Evolutionary conservation across 1,139 yeast genomes (phyloP).

Genomic region (Kurtzmaniella quercitrusa): DNA sequence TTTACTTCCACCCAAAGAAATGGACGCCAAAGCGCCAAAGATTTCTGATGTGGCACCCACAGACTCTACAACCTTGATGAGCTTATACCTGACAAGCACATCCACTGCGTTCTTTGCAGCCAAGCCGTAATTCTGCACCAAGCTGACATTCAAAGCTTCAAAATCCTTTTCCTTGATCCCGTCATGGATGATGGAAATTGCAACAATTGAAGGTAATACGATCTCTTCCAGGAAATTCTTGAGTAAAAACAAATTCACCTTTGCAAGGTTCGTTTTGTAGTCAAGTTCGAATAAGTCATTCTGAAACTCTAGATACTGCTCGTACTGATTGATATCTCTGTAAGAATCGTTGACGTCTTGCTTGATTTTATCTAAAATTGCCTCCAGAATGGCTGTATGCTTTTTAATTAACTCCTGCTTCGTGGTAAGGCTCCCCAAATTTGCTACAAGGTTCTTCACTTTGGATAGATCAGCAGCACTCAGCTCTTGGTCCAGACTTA

Average conservation of each 20-base stretch:
- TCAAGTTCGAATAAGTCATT: constrained; percentile 66
- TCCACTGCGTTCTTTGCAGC: constrained; percentile 32
- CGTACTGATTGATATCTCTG: constrained; percentile 33
- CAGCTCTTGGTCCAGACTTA: constrained; percentile 29
- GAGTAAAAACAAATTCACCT: constrained; percentile 47
- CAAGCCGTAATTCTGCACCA: constrained; percentile 59
- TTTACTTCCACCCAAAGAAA: constrained; percentile 13
- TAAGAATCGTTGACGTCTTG: constrained; percentile 3
- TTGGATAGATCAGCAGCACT: constrained; percentile 45
- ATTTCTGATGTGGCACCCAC: constrained; percentile 24
- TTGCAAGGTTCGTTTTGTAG: constrained; percentile 46
- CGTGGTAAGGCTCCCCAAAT: constrained; percentile 61
- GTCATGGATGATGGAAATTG: constrained; percentile 56
- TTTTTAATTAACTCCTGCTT: constrained; percentile 66
- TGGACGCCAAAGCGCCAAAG: constrained; percentile 16
- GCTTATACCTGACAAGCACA: constrained; percentile 19
- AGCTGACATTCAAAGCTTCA: constrained; percentile 42
- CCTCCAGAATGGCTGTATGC: constrained; percentile 76
- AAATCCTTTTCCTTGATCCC: constrained; percentile 64
- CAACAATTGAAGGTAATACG: constrained; percentile 45
- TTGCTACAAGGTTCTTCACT: constrained; percentile 68
- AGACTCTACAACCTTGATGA: constrained; percentile 17
- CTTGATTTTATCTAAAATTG: constrained; percentile 52
- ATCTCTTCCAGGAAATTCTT: constrained; percentile 30
- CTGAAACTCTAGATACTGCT: constrained; percentile 61